phyloP scores from a whole-genome alignment of 495 filamentous ascomycete genomes.

The Haplographium delicatum region DNA sequence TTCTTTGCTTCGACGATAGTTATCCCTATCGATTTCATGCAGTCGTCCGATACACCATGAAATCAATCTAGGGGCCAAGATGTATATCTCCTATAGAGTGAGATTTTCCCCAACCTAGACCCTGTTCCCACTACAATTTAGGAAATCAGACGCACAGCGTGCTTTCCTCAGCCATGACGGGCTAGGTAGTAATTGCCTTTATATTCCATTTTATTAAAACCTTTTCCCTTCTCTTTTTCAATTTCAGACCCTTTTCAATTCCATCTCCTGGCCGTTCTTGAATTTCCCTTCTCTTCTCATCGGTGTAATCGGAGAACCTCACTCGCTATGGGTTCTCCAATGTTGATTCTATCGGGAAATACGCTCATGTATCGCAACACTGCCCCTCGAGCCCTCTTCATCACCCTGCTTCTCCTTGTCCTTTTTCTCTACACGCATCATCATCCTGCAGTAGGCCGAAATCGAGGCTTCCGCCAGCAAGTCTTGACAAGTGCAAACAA shows the following conservation, averaged over 20 bases:
- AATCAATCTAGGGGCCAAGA: no score
- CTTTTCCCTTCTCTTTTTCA: neutral
- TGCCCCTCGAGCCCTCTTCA: conserved; percentile 8
- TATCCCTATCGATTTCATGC: no score
- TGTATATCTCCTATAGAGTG: no score
- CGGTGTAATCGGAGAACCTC: conserved; percentile 5
- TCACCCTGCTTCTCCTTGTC: conserved; percentile 17
- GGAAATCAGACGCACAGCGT: no score
- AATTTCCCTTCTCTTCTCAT: neutral
- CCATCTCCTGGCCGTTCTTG: neutral
- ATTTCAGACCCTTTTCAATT: neutral
- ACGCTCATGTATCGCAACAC: conserved; percentile 13
- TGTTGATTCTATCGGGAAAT: conserved; percentile 9
- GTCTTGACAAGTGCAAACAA: neutral
- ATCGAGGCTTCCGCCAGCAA: neutral
- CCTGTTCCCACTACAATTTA: no score
- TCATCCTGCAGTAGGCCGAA: no score
- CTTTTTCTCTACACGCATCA: conserved; percentile 21
- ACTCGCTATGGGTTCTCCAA: conserved; percentile 23
- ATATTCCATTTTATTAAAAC: neutral
- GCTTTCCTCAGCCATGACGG: no score
- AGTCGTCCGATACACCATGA: no score
- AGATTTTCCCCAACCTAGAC: no score
- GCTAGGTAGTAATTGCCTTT: neutral
- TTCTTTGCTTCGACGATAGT: no score